Evolutionary conservation across 2,329 filamentous ascomycete genomes (phyloP).

Genomic region (Fusarium austroafricanum): DNA sequence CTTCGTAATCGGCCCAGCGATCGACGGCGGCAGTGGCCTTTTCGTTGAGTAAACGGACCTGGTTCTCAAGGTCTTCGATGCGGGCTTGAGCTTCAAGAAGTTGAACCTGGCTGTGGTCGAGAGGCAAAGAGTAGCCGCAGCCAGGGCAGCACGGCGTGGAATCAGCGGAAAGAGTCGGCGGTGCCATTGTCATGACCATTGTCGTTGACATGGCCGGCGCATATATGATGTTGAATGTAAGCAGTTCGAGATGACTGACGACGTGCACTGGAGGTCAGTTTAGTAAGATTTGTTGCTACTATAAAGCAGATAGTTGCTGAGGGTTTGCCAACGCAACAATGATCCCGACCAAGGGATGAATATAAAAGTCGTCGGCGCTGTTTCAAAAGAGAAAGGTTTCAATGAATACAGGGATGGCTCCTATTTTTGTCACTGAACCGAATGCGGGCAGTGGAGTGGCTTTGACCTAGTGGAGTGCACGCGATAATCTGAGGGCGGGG

Average conservation of each 20-base stretch:
- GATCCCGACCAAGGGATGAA: conserved; percentile 11
- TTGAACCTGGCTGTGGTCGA: conserved; percentile 54
- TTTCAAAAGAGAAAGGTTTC: conserved; percentile 30
- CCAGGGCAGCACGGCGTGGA: conserved; percentile 59
- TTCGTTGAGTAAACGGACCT: conserved; percentile 76
- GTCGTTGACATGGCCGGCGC: conserved; percentile 43
- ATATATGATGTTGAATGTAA: conserved; percentile 14
- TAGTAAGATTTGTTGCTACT: not conserved
- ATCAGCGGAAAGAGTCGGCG: conserved; percentile 40
- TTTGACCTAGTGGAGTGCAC: conserved; percentile 28
- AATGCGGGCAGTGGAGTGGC: conserved; percentile 40
- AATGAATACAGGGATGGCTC: conserved; percentile 24
- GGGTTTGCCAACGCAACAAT: not conserved
- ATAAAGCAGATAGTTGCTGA: not conserved
- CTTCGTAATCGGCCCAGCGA: conserved; percentile 82
- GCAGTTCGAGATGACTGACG: not conserved
- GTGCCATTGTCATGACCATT: conserved; percentile 53
- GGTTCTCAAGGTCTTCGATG: conserved; percentile 76
- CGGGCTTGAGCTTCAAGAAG: conserved; percentile 68
- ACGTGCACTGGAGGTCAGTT: not conserved
- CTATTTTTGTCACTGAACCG: not conserved
- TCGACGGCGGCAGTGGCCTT: conserved; percentile 74
- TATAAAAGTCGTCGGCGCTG: conserved; percentile 12
- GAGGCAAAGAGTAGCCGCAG: conserved; percentile 59
- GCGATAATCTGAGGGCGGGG: conserved; percentile 19